Conservation (phyloP, 2,329 filamentous ascomycete species). For the Aspergillus sp. region DNA sequence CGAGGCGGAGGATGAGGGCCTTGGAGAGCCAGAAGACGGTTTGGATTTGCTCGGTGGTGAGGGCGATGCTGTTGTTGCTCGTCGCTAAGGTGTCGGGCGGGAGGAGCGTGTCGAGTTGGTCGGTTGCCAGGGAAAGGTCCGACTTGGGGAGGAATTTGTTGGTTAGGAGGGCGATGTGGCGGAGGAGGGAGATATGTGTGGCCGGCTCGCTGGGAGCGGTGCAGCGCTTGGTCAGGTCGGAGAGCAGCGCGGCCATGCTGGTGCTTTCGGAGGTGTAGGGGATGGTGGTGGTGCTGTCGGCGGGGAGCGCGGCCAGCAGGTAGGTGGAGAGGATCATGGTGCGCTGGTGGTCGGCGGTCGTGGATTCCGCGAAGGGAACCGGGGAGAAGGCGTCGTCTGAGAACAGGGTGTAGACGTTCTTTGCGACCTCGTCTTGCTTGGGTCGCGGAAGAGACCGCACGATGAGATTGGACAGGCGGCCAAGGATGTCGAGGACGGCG, state of each 20-base stretch:
- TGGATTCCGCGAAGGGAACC: slow-evolving; percentile 32
- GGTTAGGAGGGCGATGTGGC: slow-evolving; percentile 39
- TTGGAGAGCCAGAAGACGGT: slow-evolving; percentile 61
- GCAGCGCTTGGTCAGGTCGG: slow-evolving; percentile 34
- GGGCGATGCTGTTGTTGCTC: slow-evolving; percentile 22
- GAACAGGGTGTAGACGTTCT: slow-evolving; percentile 56
- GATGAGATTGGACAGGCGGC: slow-evolving; percentile 59
- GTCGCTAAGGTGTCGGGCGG: slow-evolving; percentile 16
- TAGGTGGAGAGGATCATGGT: slow-evolving; percentile 58
- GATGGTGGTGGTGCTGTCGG: slow-evolving; percentile 28
- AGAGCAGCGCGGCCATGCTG: slow-evolving; percentile 33
- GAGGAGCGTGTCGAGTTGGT: slow-evolving; percentile 32
- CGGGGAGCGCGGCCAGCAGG: slow-evolving; percentile 52
- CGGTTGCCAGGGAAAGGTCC: slow-evolving; percentile 28
- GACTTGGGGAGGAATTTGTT: slow-evolving; percentile 42
- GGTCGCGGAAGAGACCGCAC: slow-evolving; percentile 53
- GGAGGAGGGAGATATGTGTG: slow-evolving; percentile 40
- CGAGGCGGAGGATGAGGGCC: slow-evolving; percentile 55
- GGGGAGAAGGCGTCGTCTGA: slow-evolving; percentile 32
- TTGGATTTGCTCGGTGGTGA: slow-evolving; percentile 41
- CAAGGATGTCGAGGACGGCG: slow-evolving; percentile 57
- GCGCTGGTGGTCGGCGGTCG: slow-evolving; percentile 36
- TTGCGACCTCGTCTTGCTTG: slow-evolving; percentile 51
- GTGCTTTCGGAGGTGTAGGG: slow-evolving; percentile 26
- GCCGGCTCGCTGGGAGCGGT: slow-evolving; percentile 28